These are phyloP conservation scores for Sporopachydermia cereana DNA, from an alignment of 1,139 yeast genomes.

Conservation along the genomic window DNA sequence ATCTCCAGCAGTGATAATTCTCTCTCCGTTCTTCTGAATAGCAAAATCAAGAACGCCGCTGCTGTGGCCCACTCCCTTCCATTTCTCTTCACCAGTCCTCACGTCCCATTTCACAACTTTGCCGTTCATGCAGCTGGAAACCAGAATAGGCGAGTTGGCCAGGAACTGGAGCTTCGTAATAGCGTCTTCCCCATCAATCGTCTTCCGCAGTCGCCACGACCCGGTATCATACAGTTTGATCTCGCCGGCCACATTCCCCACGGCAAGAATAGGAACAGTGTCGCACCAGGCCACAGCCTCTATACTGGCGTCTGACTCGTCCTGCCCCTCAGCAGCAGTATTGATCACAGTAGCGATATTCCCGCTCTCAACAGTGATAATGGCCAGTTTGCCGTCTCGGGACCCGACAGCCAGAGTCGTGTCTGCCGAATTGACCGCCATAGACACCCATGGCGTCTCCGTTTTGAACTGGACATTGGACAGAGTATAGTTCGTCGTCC, in stretches of 20 bases:
- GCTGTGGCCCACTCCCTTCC: conserved; percentile 82
- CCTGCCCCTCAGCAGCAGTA: conserved; percentile 38
- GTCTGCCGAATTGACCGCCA: conserved; percentile 40
- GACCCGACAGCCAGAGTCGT: conserved; percentile 56
- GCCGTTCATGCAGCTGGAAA: conserved; percentile 79
- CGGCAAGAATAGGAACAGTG: conserved; percentile 55
- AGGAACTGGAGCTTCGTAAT: conserved; percentile 71
- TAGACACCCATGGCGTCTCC: conserved; percentile 81
- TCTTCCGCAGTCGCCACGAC: conserved; percentile 77
- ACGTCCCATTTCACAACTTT: conserved; percentile 80
- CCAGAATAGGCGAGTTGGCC: conserved; percentile 40
- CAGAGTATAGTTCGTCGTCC: conserved; percentile 41
- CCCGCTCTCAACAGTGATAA: conserved; percentile 67
- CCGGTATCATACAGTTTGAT: conserved; percentile 69
- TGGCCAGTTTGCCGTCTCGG: conserved; percentile 72
- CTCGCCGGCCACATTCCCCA: conserved; percentile 85
- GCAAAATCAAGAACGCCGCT: conserved; percentile 88
- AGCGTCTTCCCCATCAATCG: conserved; percentile 63
- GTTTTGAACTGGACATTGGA: conserved; percentile 52
- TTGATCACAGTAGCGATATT: conserved; percentile 45
- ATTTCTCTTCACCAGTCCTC: conserved; percentile 65
- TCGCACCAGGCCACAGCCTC: conserved; percentile 83
- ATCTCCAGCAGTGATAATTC: conserved; percentile 90
- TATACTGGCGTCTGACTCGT: conserved; percentile 63
- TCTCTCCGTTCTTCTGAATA: conserved; percentile 47